These are phyloP conservation scores for Tricladium varicosporioides DNA, from an alignment of 2,329 filamentous ascomycete genomes.

Conservation along the genomic window DNA sequence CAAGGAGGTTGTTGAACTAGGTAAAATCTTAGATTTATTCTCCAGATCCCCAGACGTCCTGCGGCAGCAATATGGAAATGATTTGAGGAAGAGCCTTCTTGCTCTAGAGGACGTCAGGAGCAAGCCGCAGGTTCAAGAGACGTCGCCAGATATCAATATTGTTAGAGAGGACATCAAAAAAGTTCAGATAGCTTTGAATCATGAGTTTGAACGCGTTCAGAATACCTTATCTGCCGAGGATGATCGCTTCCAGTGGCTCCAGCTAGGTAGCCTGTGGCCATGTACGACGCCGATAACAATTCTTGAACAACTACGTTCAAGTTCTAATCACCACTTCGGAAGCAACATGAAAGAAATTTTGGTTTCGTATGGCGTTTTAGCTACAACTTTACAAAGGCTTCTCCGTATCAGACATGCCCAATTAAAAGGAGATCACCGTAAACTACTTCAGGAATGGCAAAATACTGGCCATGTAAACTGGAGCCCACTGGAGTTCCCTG, in stretches of 20 bases:
- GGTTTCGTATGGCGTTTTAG: constrained; percentile 37
- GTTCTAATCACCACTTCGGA: constrained; percentile 29
- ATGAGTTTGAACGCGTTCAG: constrained; percentile 23
- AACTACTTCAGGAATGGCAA: constrained; percentile 34
- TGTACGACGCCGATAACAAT: constrained; percentile 37
- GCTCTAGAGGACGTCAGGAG: constrained; percentile 29
- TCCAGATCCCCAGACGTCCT: constrained; percentile 29
- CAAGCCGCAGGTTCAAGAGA: constrained; percentile 5
- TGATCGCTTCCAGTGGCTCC: constrained; percentile 21
- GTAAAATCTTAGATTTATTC: constrained; percentile 18
- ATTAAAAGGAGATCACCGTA: constrained; percentile 29
- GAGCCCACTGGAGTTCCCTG: constrained; percentile 42
- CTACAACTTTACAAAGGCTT: constrained; percentile 38
- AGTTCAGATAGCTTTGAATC: constrained; percentile 22
- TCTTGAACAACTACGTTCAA: constrained; percentile 40
- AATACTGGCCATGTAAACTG: constrained; percentile 35
- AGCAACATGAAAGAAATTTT: constrained; percentile 36
- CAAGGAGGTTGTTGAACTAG: constrained; percentile 10
- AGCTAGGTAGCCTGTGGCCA: constrained; percentile 36
- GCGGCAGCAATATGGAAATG: constrained; percentile 36
- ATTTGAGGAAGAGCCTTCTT: constrained; percentile 38
- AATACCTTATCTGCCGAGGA: constrained; percentile 27
- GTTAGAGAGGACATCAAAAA: constrained; percentile 23
- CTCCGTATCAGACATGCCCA: constrained; percentile 35
- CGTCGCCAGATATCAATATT: constrained; percentile 2